A percentile compares a stretch with the other conserved stretches of the same genome.
Conservation (phyloP, 768 basidiomycete genomes). For the Auricularia sp. region DNA sequence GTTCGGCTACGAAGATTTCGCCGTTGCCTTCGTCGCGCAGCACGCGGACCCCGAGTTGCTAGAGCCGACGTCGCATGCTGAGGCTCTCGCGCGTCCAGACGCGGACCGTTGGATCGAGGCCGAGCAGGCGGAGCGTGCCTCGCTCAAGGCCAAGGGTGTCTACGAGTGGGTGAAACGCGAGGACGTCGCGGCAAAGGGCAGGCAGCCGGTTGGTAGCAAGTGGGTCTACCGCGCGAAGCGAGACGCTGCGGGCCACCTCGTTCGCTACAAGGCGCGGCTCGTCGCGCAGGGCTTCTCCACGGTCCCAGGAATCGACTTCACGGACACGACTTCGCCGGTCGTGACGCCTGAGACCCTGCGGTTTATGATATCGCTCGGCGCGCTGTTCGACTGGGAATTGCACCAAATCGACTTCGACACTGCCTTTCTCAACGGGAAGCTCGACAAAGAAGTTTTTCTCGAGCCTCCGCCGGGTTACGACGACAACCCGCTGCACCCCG, state of each 20-base stretch:
- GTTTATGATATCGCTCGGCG: conserved; percentile 29
- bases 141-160: background rate
- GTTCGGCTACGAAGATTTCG: background rate
- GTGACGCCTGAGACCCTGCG: conserved; percentile 17
- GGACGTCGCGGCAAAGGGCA: background rate
- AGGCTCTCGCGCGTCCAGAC: background rate
- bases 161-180: background rate
- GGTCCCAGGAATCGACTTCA: conserved; percentile 17
- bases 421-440: conserved; percentile 31
- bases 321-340: conserved; percentile 18
- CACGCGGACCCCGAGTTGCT: background rate
- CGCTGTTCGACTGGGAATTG: conserved; percentile 25
- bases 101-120: background rate
- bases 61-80: background rate
- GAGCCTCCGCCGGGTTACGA: conserved; percentile 6
- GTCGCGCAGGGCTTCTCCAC: conserved; percentile 26
- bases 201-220: conserved; percentile 14
- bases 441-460: conserved; percentile 18
- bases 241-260: conserved; percentile 16
- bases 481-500: conserved; percentile 6
- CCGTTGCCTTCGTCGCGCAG: background rate
- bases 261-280: conserved; percentile 16
- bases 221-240: conserved; percentile 26
- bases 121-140: background rate
- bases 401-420: conserved; percentile 34